A percentile compares a stretch with the other conserved stretches of the same genome.
Evolutionary conservation across 768 basidiomycete species (phyloP).

Genomic region (Termitomyces sp.): DNA sequence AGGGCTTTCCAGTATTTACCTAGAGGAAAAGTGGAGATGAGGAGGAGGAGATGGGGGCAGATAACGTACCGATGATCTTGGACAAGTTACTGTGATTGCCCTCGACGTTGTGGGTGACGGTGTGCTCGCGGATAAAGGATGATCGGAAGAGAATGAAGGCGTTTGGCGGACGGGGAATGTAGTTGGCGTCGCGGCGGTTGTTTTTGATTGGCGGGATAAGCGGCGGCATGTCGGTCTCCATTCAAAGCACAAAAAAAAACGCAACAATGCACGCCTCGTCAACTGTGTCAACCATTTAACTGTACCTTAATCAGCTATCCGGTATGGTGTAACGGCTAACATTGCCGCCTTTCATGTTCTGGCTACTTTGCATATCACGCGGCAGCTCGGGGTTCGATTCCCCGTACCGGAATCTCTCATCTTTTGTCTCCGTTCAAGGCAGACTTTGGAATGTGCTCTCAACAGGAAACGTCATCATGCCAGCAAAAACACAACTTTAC

Average conservation of each 20-base stretch:
- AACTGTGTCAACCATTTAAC: too few species aligned
- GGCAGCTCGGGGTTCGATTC: slow-evolving; percentile 56
- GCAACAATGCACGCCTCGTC: background rate
- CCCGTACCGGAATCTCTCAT: slow-evolving; percentile 45
- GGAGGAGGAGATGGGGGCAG: background rate
- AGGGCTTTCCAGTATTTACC: slow-evolving; percentile 75
- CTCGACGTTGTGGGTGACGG: slow-evolving; percentile 69
- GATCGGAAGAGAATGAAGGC: slow-evolving; percentile 84
- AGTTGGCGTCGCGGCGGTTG: slow-evolving; percentile 57
- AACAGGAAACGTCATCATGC: too few species aligned
- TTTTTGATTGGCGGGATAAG: slow-evolving; percentile 14
- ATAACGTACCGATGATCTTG: slow-evolving; percentile 65
- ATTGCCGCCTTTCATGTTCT: slow-evolving; percentile 43
- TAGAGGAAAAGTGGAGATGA: slow-evolving; percentile 15
- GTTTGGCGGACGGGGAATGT: slow-evolving; percentile 81
- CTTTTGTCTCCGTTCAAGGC: too few species aligned
- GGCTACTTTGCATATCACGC: too few species aligned
- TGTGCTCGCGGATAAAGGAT: slow-evolving; percentile 69
- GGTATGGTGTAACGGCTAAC: slow-evolving; percentile 66
- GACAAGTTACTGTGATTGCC: slow-evolving; percentile 75
- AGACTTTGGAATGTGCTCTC: too few species aligned
- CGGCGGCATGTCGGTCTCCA: background rate
- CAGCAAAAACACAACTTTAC: too few species aligned
- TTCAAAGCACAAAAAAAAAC: too few species aligned
- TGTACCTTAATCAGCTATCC: background rate